Conservation (phyloP, 768 basidiomycete species). For the Kwoniella mangroviensis region DNA sequence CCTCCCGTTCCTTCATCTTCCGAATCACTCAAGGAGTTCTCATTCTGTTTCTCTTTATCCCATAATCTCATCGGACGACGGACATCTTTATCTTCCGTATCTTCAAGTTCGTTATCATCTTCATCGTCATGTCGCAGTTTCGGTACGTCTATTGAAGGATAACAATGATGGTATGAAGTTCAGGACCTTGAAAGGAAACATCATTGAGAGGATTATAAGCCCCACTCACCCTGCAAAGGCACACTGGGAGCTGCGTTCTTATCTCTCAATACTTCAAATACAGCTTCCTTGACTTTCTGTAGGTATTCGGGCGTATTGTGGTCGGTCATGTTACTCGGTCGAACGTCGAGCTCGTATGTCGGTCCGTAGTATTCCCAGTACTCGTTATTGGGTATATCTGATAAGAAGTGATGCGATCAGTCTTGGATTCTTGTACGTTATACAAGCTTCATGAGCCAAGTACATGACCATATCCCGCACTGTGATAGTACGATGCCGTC, state of each 20-base stretch:
- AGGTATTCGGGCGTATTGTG: conserved; percentile 91
- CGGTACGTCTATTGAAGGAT: conserved; percentile 72
- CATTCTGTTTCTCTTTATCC: conserved; percentile 79
- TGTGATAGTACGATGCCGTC: too few relatives aligned
- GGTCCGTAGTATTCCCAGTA: conserved; percentile 99
- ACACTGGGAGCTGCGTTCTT: conserved; percentile 88
- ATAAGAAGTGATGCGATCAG: not conserved
- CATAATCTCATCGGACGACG: conserved; percentile 75
- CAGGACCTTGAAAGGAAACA: not conserved
- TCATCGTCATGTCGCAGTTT: conserved; percentile 78
- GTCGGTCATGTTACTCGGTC: conserved; percentile 91
- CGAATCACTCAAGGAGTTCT: conserved; percentile 92
- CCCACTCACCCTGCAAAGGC: conserved; percentile 76
- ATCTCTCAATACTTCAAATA: conserved; percentile 86
- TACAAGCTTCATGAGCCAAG: not conserved
- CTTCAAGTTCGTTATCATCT: conserved; percentile 75
- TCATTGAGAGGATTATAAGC: not conserved
- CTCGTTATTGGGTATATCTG: conserved; percentile 97
- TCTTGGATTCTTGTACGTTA: not conserved
- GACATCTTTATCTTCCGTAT: conserved; percentile 74
- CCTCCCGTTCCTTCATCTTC: conserved; percentile 96
- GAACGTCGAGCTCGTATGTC: conserved; percentile 93
- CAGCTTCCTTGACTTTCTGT: conserved; percentile 87
- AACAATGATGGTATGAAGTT: conserved; percentile 8
- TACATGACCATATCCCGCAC: too few relatives aligned